Base-by-base conservation (phyloP, 805 yeast species). In the Danielia oregonensis region DNA sequence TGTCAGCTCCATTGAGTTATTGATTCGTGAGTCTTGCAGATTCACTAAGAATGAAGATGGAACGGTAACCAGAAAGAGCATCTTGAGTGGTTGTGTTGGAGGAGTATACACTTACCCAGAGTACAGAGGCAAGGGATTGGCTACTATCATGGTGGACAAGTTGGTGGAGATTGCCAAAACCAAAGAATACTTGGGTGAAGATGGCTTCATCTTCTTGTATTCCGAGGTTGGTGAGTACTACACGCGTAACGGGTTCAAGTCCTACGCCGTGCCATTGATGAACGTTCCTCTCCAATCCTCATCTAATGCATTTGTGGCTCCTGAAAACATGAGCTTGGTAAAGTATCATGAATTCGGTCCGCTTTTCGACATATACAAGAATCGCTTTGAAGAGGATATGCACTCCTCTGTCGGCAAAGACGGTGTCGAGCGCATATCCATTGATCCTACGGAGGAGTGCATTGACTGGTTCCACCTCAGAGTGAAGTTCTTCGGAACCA, bases 221-320 rank as follows among this genome's bases (percentile, higher is more conserved):
- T 63, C 70, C 2, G 73, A 68, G 40, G 57, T 68, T 8, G 72
- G 72, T 8, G 72, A 68, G 33, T 68, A 63, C 49, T 68, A 68
- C 41, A 35, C 51, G 30, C 52, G 53, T 16, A 47, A 49, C 33
- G 73, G 72, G 11, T 68, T 66, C 48, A 54, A 52, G 29, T 64
- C 70, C 3, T 51, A 54, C 29, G 55, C 47, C 14, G 64, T 68
- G n/a, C 65, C 63, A 3, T 44, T 66, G 33, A 38, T 59, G 18
- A 37, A 52, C 18, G 40, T 60, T 6, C 59, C 59, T 6, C 44
- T 56, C 32, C 15, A 18, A 6, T 13, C 26, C 5, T 19, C 23
- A 4, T 35, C 29, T 5, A 11, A 17, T 6, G 11, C 30, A 14
- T 34, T 26, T 17, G 18, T 17, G 12, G 21, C n/a, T 9, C 26